phyloP scores from a whole-genome alignment of 2,329 filamentous ascomycete species.

The Trichoderma guizhouense region DNA sequence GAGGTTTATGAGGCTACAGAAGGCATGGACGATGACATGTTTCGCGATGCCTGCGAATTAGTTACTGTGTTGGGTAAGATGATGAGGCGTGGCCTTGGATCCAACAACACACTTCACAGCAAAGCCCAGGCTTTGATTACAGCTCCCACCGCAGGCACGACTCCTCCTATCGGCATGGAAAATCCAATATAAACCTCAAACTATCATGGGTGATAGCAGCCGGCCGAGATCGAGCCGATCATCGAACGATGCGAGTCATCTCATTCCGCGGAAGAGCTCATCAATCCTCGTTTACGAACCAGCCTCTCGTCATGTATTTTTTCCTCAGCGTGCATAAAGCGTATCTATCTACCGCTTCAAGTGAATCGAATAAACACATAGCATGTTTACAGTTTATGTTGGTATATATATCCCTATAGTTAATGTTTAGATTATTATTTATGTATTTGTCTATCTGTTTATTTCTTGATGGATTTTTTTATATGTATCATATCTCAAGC shows the following conservation, averaged over 20 bases:
- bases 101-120: conserved; percentile 33
- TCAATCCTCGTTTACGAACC: neutral
- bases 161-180: conserved; percentile 40
- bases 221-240: neutral
- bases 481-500: too few species aligned
- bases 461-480: neutral
- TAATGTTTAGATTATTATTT: neutral
- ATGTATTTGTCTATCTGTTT: neutral
- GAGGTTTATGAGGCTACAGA: conserved; percentile 90
- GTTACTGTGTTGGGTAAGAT: conserved; percentile 84
- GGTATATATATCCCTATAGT: conserved; percentile 6
- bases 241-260: neutral
- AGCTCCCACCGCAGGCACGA: conserved; percentile 22
- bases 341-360: neutral
- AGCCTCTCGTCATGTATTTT: neutral
- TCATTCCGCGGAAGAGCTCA: neutral
- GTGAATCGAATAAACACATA: neutral
- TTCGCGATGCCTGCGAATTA: conserved; percentile 83
- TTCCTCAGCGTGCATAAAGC: neutral
- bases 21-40: conserved; percentile 93
- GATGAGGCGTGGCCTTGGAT: conserved; percentile 69
- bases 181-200: conserved; percentile 37
- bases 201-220: neutral
- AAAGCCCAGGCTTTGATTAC: conserved; percentile 34
- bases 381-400: neutral